Evolutionary conservation across 1,284 basidiomycete genomes (phyloP).

Genomic region (Somion occarium): DNA sequence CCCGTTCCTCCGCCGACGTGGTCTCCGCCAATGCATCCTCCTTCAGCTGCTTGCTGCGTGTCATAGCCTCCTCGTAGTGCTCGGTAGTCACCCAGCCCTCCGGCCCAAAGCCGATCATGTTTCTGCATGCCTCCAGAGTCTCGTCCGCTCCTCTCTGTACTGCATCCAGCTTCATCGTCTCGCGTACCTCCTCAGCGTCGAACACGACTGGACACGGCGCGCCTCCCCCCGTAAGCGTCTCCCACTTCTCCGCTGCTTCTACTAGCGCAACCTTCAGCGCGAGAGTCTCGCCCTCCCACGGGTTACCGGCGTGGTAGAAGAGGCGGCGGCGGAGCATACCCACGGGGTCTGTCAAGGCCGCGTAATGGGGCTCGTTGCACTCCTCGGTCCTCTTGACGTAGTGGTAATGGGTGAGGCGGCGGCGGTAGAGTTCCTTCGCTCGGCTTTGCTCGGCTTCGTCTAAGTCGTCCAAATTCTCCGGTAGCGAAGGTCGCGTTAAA

Average conservation of each 20-base stretch:
- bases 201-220: conserved; percentile 42
- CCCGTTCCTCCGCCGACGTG: conserved; percentile 29
- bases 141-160: conserved; percentile 26
- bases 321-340: conserved; percentile 30
- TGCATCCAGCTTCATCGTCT: conserved; percentile 33
- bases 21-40: conserved; percentile 20
- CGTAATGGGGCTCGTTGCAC: conserved; percentile 37
- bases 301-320: conserved; percentile 34
- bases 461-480: conserved; percentile 34
- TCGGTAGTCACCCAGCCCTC: conserved; percentile 39
- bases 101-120: conserved; percentile 28
- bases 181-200: conserved; percentile 34
- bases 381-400: conserved; percentile 36
- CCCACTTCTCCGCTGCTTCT: conserved; percentile 33
- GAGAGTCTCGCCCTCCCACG: conserved; percentile 44
- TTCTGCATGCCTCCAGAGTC: conserved; percentile 23
- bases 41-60: conserved; percentile 30
- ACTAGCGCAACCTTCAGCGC: conserved; percentile 36
- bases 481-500: conserved; percentile 34
- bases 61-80: conserved; percentile 34
- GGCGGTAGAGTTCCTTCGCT: conserved; percentile 30
- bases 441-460: conserved; percentile 24
- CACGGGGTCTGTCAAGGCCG: conserved; percentile 30
- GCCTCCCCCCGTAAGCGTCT: conserved; percentile 30
- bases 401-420: conserved; percentile 41